These are phyloP conservation scores for Leccinum subtestaceum DNA, from an alignment of 768 basidiomycete species.

Conservation along the genomic window DNA sequence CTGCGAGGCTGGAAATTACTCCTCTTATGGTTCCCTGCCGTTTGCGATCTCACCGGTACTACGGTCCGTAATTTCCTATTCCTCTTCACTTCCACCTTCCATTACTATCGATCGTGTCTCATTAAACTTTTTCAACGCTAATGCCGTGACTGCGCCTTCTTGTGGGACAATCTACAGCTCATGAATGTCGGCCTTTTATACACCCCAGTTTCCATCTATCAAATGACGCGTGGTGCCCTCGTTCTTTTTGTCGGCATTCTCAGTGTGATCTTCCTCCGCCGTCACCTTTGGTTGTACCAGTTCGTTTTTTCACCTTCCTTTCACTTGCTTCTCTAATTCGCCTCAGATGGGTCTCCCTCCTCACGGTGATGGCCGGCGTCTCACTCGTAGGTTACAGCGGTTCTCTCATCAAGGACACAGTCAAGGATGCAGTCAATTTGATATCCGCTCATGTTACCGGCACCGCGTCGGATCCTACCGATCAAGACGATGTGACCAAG, in stretches of 20 bases:
- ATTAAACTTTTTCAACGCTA: conserved; percentile 12
- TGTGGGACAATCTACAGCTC: conserved; percentile 39
- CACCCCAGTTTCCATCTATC: conserved; percentile 96
- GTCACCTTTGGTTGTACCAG: conserved; percentile 88
- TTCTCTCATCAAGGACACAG: conserved; percentile 76
- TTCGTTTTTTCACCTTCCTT: conserved; percentile 31
- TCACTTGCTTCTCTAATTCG: conserved; percentile 1
- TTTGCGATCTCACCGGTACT: conserved; percentile 88
- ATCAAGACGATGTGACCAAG: conserved; percentile 61
- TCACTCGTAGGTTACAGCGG: conserved; percentile 86
- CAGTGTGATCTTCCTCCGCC: conserved; percentile 85
- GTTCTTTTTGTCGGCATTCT: conserved; percentile 92
- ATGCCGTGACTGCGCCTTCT: conserved; percentile 16
- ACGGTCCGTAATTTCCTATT: conserved; percentile 54
- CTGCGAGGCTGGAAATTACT: conserved; percentile 69
- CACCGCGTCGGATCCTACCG: conserved; percentile 43
- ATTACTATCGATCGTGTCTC: conserved; percentile 5
- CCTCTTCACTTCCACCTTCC: conserved; percentile 10
- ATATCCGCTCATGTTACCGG: conserved; percentile 20
- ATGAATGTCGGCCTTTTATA: conserved; percentile 97
- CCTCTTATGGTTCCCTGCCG: conserved; percentile 84
- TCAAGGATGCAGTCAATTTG: conserved; percentile 43
- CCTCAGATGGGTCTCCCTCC: conserved; percentile 81
- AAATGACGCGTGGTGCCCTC: conserved; percentile 92
- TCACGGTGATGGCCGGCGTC: conserved; percentile 85